Percentiles rank a stretch among this genome's conserved stretches.
phyloP scores from a whole-genome alignment of 768 basidiomycete genomes.

The Trametes cingulata region DNA sequence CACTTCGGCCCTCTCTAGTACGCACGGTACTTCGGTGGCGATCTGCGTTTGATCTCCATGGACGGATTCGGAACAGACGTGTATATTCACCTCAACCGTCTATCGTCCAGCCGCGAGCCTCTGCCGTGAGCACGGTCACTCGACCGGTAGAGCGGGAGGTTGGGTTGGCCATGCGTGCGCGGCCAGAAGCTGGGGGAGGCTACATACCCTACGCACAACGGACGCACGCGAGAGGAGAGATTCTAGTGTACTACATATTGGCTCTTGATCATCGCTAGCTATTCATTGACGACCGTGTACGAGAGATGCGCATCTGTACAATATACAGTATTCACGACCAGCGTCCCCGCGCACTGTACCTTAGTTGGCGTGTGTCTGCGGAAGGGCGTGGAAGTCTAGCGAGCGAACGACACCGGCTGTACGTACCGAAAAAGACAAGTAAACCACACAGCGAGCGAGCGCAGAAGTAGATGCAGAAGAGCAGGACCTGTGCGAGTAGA shows the following conservation, averaged over 20 bases:
- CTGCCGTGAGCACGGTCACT: conserved; percentile 45
- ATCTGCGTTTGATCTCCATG: conserved; percentile 93
- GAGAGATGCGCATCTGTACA: neutral
- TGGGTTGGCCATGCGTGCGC: too few relatives aligned
- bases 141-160: neutral
- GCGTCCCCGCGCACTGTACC: neutral
- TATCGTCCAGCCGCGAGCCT: conserved; percentile 82
- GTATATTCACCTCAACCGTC: conserved; percentile 86
- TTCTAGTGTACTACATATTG: conserved; percentile 5
- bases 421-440: neutral
- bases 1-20: conserved; percentile 50
- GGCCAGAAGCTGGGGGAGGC: neutral
- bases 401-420: neutral
- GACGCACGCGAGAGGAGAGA: neutral
- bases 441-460: neutral
- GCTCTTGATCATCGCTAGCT: neutral
- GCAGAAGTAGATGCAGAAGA: neutral
- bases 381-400: neutral
- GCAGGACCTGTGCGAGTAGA: neutral
- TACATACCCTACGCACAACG: neutral
- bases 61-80: conserved; percentile 97
- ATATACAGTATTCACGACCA: neutral
- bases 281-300: neutral
- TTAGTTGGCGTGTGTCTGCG: neutral
- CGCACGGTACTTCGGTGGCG: conserved; percentile 93